Percentiles rank a stretch among this genome's conserved stretches.
phyloP scores from a whole-genome alignment of 2,329 filamentous ascomycete species.

The Alternaria sp. region DNA sequence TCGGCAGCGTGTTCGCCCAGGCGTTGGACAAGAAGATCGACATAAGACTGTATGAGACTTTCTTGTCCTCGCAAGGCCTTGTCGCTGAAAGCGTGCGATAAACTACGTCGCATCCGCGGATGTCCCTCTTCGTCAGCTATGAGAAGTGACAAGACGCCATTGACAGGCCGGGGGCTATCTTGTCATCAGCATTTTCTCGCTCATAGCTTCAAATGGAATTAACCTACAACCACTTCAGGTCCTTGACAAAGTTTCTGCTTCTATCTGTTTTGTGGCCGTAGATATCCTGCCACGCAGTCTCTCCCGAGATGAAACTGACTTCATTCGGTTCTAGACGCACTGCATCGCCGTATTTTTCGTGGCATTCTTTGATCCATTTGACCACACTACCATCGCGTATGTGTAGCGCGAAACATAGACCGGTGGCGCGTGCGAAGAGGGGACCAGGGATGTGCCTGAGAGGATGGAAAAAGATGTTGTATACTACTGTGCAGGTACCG shows the following conservation, averaged over 20 bases:
- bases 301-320: slow-evolving; percentile 52
- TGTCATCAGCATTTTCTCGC: neutral
- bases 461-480: slow-evolving; percentile 53
- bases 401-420: slow-evolving; percentile 40
- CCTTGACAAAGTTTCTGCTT: slow-evolving; percentile 47
- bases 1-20: slow-evolving; percentile 31
- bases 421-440: slow-evolving; percentile 37
- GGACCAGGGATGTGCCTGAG: slow-evolving; percentile 54
- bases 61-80: slow-evolving; percentile 52
- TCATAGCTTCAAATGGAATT: neutral
- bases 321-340: slow-evolving; percentile 52
- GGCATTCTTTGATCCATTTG: slow-evolving; percentile 37
- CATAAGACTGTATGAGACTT: slow-evolving; percentile 46
- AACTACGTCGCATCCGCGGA: slow-evolving; percentile 43
- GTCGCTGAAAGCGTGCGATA: slow-evolving; percentile 52
- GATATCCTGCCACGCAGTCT: slow-evolving; percentile 53
- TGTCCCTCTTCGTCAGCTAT: slow-evolving; percentile 38
- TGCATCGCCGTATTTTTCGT: slow-evolving; percentile 51
- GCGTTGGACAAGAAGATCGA: slow-evolving; percentile 48
- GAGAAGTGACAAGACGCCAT: slow-evolving; percentile 38
- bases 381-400: slow-evolving; percentile 35
- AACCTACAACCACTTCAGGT: slow-evolving; percentile 42
- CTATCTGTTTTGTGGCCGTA: slow-evolving; percentile 50
- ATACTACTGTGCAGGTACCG: slow-evolving; percentile 27
- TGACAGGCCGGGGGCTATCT: slow-evolving; percentile 28